These are phyloP conservation scores for Hanseniaspora lindneri DNA, from an alignment of 805 yeast genomes.

Conservation along the genomic window DNA sequence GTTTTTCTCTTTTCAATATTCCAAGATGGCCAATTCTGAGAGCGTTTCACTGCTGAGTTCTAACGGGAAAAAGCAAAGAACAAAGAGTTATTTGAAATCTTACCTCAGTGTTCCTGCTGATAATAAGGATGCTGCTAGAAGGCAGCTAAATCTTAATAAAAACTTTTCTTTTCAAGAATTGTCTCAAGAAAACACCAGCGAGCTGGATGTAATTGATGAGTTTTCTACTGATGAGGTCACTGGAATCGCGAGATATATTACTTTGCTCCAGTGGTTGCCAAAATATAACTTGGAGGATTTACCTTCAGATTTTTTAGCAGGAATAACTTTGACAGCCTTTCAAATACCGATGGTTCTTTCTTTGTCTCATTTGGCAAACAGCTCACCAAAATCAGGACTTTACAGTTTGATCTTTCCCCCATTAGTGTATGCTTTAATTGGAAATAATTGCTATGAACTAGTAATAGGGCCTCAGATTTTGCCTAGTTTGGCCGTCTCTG, in stretches of 20 bases:
- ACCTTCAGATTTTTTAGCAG: slow-evolving; percentile 8
- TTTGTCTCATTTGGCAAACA: slow-evolving; percentile 11
- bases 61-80: not conserved
- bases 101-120: slow-evolving; percentile 13
- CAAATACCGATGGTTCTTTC: slow-evolving; percentile 15
- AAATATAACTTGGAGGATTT: not conserved
- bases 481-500: slow-evolving; percentile 13
- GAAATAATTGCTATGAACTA: slow-evolving; percentile 13
- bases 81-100: slow-evolving; percentile 1
- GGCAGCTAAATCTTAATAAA: no score
- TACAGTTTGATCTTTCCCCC: slow-evolving; percentile 16
- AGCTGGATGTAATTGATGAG: not conserved
- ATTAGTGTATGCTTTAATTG: slow-evolving; percentile 13
- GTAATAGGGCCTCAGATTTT: slow-evolving; percentile 16
- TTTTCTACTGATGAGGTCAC: not conserved
- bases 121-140: not conserved
- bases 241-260: slow-evolving; percentile 6
- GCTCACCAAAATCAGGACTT: slow-evolving; percentile 13
- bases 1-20: not conserved
- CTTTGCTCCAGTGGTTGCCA: slow-evolving; percentile 14
- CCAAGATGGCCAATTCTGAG: not conserved
- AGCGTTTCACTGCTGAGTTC: not conserved
- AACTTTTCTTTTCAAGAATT: not conserved
- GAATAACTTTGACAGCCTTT: slow-evolving; percentile 14
- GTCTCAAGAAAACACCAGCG: not conserved